A percentile compares a stretch with the other conserved stretches of the same genome.
Evolutionary conservation across 768 basidiomycete genomes (phyloP).

Genomic region (Suillus subalutaceus): DNA sequence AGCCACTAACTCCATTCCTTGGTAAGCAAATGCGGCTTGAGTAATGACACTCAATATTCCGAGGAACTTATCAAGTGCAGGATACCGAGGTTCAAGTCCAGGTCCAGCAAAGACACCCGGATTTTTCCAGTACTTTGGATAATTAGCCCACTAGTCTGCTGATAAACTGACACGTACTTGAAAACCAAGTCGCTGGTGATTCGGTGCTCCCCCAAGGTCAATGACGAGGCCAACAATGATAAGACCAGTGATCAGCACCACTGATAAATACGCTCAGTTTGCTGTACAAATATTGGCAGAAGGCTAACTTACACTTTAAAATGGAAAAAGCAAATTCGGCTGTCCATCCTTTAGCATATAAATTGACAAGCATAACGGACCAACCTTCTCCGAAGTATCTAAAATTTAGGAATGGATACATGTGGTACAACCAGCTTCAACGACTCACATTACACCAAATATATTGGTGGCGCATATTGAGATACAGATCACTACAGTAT

Average conservation of each 20-base stretch:
- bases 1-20: slow-evolving; percentile 53
- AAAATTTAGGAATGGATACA: slow-evolving; percentile 3
- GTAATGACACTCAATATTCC: slow-evolving; percentile 52
- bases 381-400: slow-evolving; percentile 69
- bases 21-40: slow-evolving; percentile 58
- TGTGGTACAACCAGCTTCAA: neutral
- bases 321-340: slow-evolving; percentile 70
- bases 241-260: slow-evolving; percentile 60
- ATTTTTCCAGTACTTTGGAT: slow-evolving; percentile 45
- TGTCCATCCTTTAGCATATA: slow-evolving; percentile 19
- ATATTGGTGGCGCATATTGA: slow-evolving; percentile 64
- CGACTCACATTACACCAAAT: slow-evolving; percentile 60
- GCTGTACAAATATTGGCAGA: neutral
- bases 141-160: neutral
- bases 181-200: slow-evolving; percentile 63
- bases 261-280: slow-evolving; percentile 32
- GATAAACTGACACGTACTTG: slow-evolving; percentile 39
- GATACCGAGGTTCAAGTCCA: slow-evolving; percentile 9
- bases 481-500: slow-evolving; percentile 59
- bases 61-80: slow-evolving; percentile 16
- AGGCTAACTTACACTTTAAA: slow-evolving; percentile 52
- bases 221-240: slow-evolving; percentile 68
- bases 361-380: slow-evolving; percentile 11
- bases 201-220: slow-evolving; percentile 68
- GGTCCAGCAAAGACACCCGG: slow-evolving; percentile 49